These are phyloP conservation scores for Geosmithia putterillii DNA, from an alignment of 2,329 filamentous ascomycete genomes.

Conservation along the genomic window DNA sequence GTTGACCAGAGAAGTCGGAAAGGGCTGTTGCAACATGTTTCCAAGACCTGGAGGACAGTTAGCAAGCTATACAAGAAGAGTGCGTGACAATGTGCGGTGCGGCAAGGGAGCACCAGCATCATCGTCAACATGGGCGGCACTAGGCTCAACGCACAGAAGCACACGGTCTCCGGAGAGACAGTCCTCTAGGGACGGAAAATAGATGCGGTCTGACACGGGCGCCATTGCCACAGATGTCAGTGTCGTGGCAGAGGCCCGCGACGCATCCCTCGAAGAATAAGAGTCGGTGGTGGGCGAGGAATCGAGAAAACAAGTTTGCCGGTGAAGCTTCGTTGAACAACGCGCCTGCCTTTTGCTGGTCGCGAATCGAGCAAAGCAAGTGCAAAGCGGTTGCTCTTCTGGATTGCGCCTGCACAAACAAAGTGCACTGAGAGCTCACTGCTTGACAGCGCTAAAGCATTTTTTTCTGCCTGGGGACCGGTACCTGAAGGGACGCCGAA, in stretches of 20 bases:
- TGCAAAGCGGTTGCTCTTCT: neutral
- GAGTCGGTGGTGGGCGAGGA: neutral
- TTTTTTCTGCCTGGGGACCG: neutral
- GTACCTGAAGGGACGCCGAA: neutral
- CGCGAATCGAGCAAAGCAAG: neutral
- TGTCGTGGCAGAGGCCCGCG: slow-evolving; percentile 23
- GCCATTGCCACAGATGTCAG: slow-evolving; percentile 54
- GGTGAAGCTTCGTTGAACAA: neutral
- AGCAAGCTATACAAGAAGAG: neutral
- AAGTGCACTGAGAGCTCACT: neutral
- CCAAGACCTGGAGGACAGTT: slow-evolving; percentile 40
- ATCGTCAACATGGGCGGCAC: neutral
- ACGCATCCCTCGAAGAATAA: slow-evolving; percentile 19
- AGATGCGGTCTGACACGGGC: slow-evolving; percentile 55
- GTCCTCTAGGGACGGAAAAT: slow-evolving; percentile 75
- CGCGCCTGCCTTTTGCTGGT: neutral
- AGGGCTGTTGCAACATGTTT: slow-evolving; percentile 44
- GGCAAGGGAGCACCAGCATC: neutral
- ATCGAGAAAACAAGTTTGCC: neutral
- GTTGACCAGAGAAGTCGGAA: slow-evolving; percentile 42
- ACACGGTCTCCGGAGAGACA: slow-evolving; percentile 71
- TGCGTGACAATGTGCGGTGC: neutral
- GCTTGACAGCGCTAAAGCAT: neutral
- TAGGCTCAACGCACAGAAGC: slow-evolving; percentile 53
- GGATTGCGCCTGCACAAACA: neutral